Conservation (phyloP, 163 green algal species). For the Volvox carteri region DNA sequence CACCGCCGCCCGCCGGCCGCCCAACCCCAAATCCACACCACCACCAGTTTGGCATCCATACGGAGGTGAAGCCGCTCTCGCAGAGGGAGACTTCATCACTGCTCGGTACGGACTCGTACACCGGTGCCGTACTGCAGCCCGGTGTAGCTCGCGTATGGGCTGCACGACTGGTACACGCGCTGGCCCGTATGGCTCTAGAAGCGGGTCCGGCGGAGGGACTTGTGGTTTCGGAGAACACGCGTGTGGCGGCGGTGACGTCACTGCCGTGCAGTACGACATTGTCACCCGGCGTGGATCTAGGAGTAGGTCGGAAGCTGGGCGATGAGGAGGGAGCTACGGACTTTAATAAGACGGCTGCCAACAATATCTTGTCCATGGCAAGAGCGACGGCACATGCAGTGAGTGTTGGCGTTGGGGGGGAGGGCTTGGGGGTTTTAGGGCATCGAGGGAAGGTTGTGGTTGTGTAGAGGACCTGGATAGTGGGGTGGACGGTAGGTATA, state of each 20-base stretch:
- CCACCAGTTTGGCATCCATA: slow-evolving; percentile 35
- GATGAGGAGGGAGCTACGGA: no score
- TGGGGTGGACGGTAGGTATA: no score
- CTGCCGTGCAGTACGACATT: not conserved
- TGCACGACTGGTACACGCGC: slow-evolving; percentile 42
- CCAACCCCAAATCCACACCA: not conserved
- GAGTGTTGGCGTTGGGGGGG: no score
- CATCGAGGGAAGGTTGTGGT: no score
- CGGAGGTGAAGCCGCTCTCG: slow-evolving; percentile 15
- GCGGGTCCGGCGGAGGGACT: slow-evolving; percentile 1
- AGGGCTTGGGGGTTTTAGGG: no score
- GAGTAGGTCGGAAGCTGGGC: not conserved
- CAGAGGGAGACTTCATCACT: not conserved
- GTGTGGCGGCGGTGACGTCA: not conserved
- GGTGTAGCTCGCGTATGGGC: slow-evolving; percentile 51
- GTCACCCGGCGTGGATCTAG: not conserved
- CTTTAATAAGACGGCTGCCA: no score
- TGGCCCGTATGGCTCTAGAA: slow-evolving; percentile 22
- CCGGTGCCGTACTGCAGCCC: slow-evolving; percentile 43
- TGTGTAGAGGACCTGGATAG: no score
- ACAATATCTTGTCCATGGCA: no score
- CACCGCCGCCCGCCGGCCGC: no score
- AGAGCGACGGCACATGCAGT: no score
- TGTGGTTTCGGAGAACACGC: slow-evolving; percentile 7
- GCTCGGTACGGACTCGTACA: slow-evolving; percentile 34